phyloP scores from a whole-genome alignment of 2,329 filamentous ascomycete genomes.

The Boeremia exigua region DNA sequence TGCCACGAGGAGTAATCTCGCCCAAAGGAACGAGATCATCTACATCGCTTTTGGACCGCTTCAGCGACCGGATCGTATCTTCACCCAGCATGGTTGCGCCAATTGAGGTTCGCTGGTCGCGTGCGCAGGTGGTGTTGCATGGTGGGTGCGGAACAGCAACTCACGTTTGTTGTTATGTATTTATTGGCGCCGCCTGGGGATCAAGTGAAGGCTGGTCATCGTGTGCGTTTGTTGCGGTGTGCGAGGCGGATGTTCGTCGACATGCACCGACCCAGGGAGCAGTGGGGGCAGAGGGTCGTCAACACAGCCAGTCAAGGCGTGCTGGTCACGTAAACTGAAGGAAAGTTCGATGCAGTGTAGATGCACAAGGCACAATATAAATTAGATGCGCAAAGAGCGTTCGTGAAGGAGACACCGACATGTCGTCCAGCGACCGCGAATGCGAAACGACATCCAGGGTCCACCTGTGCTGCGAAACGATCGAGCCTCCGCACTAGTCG shows the following conservation, averaged over 20 bases:
- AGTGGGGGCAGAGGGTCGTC: slow-evolving; percentile 6
- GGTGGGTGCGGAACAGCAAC: slow-evolving; percentile 20
- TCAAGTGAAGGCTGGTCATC: slow-evolving; percentile 37
- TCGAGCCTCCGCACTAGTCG: slow-evolving; percentile 5
- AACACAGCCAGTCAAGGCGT: slow-evolving; percentile 11
- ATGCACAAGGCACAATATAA: slow-evolving; percentile 2
- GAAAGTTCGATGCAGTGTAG: background rate
- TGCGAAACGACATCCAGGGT: slow-evolving; percentile 33
- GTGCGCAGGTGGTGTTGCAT: slow-evolving; percentile 10
- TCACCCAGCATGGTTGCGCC: slow-evolving; percentile 27
- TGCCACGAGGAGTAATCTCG: slow-evolving; percentile 18
- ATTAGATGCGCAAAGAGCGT: slow-evolving; percentile 3
- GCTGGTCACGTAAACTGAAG: background rate
- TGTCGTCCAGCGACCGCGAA: slow-evolving; percentile 17
- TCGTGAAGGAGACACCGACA: slow-evolving; percentile 7
- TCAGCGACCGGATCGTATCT: slow-evolving; percentile 29
- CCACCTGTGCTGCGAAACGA: slow-evolving; percentile 10
- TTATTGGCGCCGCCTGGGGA: slow-evolving; percentile 20
- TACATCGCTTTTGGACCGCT: slow-evolving; percentile 16
- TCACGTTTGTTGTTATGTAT: slow-evolving; percentile 27
- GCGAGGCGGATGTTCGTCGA: slow-evolving; percentile 21
- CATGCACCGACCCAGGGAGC: slow-evolving; percentile 24
- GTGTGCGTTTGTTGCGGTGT: slow-evolving; percentile 30
- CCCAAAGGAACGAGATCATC: slow-evolving; percentile 24
- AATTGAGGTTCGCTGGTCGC: background rate